phyloP scores from a whole-genome alignment of 164 flowering plant species.

The Buxus sempervirens region DNA sequence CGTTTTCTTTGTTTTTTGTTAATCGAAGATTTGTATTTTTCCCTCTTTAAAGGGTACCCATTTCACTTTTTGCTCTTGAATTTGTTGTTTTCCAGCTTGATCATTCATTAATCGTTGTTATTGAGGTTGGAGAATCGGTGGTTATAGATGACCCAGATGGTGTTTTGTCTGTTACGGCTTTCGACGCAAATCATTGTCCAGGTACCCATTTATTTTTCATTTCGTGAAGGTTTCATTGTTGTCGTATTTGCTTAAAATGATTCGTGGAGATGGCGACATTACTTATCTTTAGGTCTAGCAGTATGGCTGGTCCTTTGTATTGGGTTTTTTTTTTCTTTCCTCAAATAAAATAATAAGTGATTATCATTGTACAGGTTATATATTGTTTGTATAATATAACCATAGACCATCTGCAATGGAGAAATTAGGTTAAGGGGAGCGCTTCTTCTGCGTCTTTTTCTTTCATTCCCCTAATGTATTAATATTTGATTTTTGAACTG shows the following conservation, averaged over 20 bases:
- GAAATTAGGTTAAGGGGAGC: too few species aligned
- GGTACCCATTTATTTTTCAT: conserved; percentile 24
- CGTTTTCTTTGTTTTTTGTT: not conserved
- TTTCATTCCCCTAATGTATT: too few species aligned
- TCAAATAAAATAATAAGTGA: too few species aligned
- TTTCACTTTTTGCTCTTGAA: not conserved
- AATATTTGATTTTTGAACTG: too few species aligned
- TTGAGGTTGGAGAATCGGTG: too few species aligned
- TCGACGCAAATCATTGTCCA: conserved; percentile 92
- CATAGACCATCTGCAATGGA: too few species aligned
- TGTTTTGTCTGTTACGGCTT: conserved; percentile 57
- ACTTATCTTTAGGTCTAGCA: conserved; percentile 2
- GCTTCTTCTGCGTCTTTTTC: too few species aligned
- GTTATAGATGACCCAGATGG: conserved; percentile 70
- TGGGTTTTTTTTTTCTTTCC: not conserved
- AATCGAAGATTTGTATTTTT: conserved; percentile 4
- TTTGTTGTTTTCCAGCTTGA: conserved; percentile 19
- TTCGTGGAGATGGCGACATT: too few species aligned
- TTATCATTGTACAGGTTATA: too few species aligned
- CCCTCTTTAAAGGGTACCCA: too few species aligned
- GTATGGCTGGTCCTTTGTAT: not conserved
- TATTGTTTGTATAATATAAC: too few species aligned
- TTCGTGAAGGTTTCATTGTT: not conserved
- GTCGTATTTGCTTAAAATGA: not conserved
- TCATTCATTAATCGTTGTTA: conserved; percentile 23